A percentile compares a stretch with the other conserved stretches of the same genome.
phyloP scores from a whole-genome alignment of 495 filamentous ascomycete genomes.

The Ascobolus immersus region DNA sequence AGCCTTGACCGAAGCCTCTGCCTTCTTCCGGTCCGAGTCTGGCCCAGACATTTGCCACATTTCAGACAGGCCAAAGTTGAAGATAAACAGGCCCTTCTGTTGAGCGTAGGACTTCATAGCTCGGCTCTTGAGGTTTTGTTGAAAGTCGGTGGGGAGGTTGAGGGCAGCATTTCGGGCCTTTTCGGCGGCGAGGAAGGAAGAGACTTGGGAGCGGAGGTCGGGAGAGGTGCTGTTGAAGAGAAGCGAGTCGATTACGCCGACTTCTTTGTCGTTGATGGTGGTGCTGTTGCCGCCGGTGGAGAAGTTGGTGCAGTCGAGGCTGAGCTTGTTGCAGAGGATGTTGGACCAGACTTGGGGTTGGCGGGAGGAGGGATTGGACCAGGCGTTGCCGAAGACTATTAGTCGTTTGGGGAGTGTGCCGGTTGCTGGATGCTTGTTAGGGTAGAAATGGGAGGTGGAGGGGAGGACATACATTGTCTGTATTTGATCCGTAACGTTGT shows the following conservation, averaged over 20 bases:
- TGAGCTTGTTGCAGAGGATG: slow-evolving; percentile 10
- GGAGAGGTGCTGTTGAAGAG: slow-evolving; percentile 11
- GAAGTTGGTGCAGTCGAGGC: slow-evolving; percentile 10
- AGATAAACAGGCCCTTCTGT: slow-evolving; percentile 14
- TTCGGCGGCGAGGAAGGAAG: slow-evolving; percentile 9
- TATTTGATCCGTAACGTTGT: slow-evolving; percentile 10
- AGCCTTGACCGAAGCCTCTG: slow-evolving; percentile 18
- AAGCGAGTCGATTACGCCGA: slow-evolving; percentile 10
- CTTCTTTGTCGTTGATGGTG: slow-evolving; percentile 6
- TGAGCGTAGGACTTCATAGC: no score
- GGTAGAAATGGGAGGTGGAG: not conserved
- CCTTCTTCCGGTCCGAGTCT: slow-evolving; percentile 17
- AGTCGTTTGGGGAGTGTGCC: slow-evolving; percentile 10
- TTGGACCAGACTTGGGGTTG: slow-evolving; percentile 8
- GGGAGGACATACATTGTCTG: slow-evolving; percentile 8
- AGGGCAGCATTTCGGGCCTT: slow-evolving; percentile 5
- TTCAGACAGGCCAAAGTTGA: slow-evolving; percentile 28
- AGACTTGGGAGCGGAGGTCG: slow-evolving; percentile 10
- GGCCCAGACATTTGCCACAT: slow-evolving; percentile 24
- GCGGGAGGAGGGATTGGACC: slow-evolving; percentile 8
- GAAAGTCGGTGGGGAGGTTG: no score
- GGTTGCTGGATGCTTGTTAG: slow-evolving; percentile 5
- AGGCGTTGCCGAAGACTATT: slow-evolving; percentile 11
- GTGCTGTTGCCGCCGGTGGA: slow-evolving; percentile 4
- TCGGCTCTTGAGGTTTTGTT: no score